Evolutionary conservation across 192 early-diverging fungal genomes (phyloP).

Genomic region (Entophlyctis luteolus): DNA sequence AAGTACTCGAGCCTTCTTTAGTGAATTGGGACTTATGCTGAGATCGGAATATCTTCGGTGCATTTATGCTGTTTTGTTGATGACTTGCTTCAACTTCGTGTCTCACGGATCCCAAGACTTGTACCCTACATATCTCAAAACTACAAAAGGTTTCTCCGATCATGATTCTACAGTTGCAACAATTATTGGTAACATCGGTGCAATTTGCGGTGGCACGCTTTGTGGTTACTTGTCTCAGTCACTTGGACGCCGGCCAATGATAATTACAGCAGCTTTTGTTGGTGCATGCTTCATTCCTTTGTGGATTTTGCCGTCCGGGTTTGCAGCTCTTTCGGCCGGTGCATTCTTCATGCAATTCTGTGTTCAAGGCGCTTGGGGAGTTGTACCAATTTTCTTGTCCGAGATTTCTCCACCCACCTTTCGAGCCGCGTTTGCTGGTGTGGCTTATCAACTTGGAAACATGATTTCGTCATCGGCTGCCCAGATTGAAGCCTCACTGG

Average conservation of each 20-base stretch:
- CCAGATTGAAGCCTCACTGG: slow-evolving; percentile 53
- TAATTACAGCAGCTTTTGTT: slow-evolving; percentile 46
- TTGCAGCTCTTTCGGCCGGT: slow-evolving; percentile 29
- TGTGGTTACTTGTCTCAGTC: slow-evolving; percentile 69
- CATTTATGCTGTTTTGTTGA: slow-evolving; percentile 54
- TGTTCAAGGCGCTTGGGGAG: slow-evolving; percentile 60
- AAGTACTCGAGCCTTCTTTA: too few relatives aligned
- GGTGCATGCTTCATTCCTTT: slow-evolving; percentile 67
- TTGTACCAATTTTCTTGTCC: slow-evolving; percentile 65
- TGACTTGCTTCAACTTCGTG: slow-evolving; percentile 69
- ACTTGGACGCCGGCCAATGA: slow-evolving; percentile 60
- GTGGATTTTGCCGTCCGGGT: slow-evolving; percentile 52
- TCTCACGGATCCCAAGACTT: slow-evolving; percentile 68
- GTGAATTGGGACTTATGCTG: too few relatives aligned
- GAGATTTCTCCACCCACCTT: slow-evolving; percentile 66
- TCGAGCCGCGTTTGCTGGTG: slow-evolving; percentile 65
- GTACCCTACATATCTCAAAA: slow-evolving; percentile 65
- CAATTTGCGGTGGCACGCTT: slow-evolving; percentile 64
- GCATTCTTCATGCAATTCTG: slow-evolving; percentile 56
- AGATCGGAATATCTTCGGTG: too few relatives aligned
- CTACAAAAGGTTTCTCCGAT: slow-evolving; percentile 49
- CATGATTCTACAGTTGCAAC: slow-evolving; percentile 55
- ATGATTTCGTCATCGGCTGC: slow-evolving; percentile 57
- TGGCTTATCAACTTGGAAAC: slow-evolving; percentile 74
- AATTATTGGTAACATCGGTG: slow-evolving; percentile 61